Evolutionary conservation across 31 red algal species (phyloP), one percentile per base, ranked within the genome.

Genomic region (Odonthalia washingtoniensis): DNA sequence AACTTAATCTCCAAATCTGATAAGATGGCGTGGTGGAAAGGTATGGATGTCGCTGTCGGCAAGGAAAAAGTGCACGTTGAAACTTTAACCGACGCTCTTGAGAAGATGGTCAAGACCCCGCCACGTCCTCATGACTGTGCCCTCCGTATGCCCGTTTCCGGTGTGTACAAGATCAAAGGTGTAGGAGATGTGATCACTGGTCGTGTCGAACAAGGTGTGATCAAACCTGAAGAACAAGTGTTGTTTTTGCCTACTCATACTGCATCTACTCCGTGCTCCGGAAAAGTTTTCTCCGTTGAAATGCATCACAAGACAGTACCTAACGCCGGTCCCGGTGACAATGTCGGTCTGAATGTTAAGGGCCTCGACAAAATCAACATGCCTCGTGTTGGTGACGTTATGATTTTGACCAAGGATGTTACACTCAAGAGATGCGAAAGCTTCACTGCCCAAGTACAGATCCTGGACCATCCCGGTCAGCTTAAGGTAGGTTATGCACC

Each of bases 91-190:
- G 97, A 99, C 60, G 94, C 94, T 31, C 84, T 99, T 9, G 97
- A 99, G 65, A 83, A 80, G 40, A 91, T 91, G 89, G 90, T 96
- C 75, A 89, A 81, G 77, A 89, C 83, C 34, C 97, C 97, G 27
- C 78, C 74, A 65, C 94, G 97, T 68, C 91, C 94, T 27, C 72
- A 74, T 14, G 77, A 94, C 14, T 78, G 72, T 40, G 72, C 82
- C 60, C 91, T 99, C 45, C 94, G 97, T 66, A 82, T 99, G 81
- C 97, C 97, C 1, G 91, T 99, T 2, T 91, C 89, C 77, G 97
- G 90, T 93, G 97, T 99, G 33, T 99, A 99, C 86, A 99, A 99
- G 91, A 99, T 99, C 78, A 91, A 91, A 62, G 97, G 97, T 93
- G 90, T 99, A 30, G 97, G 97, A 73, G 90, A 89, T 77, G 97